Evolutionary conservation across 495 filamentous ascomycete species (phyloP), one percentile per base, ranked within the genome.

Genomic region (Lindgomyces ingoldianus): DNA sequence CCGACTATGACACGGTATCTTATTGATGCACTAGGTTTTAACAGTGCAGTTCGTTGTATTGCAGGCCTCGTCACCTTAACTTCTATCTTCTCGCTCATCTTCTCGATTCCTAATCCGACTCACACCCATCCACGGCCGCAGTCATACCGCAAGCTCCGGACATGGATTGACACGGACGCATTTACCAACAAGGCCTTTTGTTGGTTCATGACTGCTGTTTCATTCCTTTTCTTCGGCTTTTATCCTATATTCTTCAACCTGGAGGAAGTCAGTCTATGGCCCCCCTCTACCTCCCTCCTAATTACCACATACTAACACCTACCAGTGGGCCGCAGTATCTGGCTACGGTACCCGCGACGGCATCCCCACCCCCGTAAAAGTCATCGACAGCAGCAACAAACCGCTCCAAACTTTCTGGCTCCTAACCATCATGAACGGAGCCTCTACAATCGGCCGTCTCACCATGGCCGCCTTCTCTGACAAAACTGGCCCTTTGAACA

Each of bases 211-310:
- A 70, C 67, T 16, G 60, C 72, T 3, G 70, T 77, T 33, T 69
- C 70, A 10, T 75, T 74, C 41, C 60, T 79, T 6, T 80, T 78
- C 69, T 65, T 78, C 27, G 78, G 78, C 22, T 80, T 78, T 66
- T 79, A 79, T 50, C 70, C 77, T 4, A 64, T 81, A 3, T 76
- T 78, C 59, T 80, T 80, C 70, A 78, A 76, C 57, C 62, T 81
- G 25, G 75, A 79, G 56, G 78, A 78, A 58, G 72, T 72, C 62
- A 45, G 69, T 18, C 24, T 26, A 6, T 26, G 29, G 12, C 44
- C 21, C 4, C 41, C 14, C 11, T 45, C 14, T 10, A 19, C 25
- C 49, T n/a, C 30, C 16, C 14, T n/a, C n/a, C n/a, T n/a, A n/a
- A n/a, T n/a, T n/a, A n/a, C n/a, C n/a, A n/a, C n/a, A n/a, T n/a